Conservation (phyloP, 192 early-diverging fungal species). For the Coemansia sp. region DNA sequence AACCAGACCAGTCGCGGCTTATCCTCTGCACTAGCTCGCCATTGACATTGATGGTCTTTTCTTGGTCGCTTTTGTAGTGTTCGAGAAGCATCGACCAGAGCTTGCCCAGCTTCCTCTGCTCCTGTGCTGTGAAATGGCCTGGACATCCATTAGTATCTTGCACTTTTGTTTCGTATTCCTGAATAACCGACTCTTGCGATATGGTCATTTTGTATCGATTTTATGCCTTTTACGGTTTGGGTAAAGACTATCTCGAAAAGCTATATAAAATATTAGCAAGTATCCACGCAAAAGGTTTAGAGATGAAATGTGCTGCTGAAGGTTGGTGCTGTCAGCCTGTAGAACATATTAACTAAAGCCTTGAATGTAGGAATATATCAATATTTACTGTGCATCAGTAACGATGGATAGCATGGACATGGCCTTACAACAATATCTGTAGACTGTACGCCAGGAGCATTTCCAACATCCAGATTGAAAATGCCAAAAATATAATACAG, state of each 20-base stretch:
- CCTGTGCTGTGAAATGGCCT: conserved; percentile 29
- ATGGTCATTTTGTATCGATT: conserved; percentile 26
- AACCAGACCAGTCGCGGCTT: conserved; percentile 28
- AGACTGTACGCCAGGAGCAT: too few species aligned
- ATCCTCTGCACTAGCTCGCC: conserved; percentile 30
- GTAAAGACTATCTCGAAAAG: background rate
- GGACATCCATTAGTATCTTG: conserved; percentile 15
- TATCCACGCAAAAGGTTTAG: background rate
- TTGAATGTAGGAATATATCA: too few species aligned
- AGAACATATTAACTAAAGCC: background rate
- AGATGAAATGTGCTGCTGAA: background rate
- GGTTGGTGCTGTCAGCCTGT: background rate
- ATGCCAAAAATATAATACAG: background rate
- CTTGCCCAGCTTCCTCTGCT: conserved; percentile 32
- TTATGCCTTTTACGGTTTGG: background rate
- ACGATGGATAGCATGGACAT: background rate
- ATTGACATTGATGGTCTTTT: conserved; percentile 26
- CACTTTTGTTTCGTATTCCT: conserved; percentile 32
- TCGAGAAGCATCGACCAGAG: conserved; percentile 41
- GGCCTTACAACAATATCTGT: too few species aligned
- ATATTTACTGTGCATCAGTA: background rate
- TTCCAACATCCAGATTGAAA: background rate
- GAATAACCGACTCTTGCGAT: conserved; percentile 38
- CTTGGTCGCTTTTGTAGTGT: conserved; percentile 22
- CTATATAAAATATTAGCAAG: too few species aligned